phyloP scores from a whole-genome alignment of 2,329 filamentous ascomycete genomes.

The Botrytis fragariae region DNA sequence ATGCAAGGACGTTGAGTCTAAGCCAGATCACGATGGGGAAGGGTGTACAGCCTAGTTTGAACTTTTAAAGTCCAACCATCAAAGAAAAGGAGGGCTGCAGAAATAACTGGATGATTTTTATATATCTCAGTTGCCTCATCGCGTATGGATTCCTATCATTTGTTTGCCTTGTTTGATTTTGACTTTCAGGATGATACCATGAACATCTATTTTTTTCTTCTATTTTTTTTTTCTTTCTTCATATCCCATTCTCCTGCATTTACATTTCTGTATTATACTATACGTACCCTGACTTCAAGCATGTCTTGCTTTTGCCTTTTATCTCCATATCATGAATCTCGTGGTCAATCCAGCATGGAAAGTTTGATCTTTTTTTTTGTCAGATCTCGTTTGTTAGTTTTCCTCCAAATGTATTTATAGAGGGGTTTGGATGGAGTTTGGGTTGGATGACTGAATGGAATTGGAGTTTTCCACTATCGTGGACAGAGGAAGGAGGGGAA shows the following conservation, averaged over 20 bases:
- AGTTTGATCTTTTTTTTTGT: neutral
- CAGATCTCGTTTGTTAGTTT: neutral
- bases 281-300: neutral
- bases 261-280: neutral
- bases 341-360: neutral
- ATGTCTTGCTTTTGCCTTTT: neutral
- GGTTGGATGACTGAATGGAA: neutral
- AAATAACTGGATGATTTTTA: neutral
- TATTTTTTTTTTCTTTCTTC: neutral
- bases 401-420: neutral
- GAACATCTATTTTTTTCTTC: neutral
- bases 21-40: conserved; percentile 53
- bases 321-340: neutral
- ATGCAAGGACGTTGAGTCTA: conserved; percentile 63
- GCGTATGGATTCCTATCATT: neutral
- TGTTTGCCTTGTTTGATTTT: neutral
- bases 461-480: neutral
- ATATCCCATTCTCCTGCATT: neutral
- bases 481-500: neutral
- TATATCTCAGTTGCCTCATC: neutral
- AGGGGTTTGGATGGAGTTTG: conserved; percentile 1
- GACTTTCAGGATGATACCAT: conserved; percentile 1
- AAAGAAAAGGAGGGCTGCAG: neutral
- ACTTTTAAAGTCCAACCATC: conserved; percentile 20
- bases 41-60: conserved; percentile 27